Evolutionary conservation across 2,329 filamentous ascomycete species (phyloP).

Genomic region (Cercospora sojina): DNA sequence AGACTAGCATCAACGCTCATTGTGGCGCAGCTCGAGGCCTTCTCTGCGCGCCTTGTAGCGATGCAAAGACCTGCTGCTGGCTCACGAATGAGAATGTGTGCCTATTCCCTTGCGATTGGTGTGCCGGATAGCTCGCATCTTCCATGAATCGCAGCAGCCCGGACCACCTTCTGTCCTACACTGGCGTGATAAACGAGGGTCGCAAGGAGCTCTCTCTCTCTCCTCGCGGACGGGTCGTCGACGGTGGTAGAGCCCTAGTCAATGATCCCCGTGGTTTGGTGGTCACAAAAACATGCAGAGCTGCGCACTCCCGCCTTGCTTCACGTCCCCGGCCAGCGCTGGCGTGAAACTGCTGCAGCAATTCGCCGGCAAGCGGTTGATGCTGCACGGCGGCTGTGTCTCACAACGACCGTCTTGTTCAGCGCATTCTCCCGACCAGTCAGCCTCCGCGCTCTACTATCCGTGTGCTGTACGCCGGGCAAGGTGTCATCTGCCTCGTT

Average conservation of each 20-base stretch:
- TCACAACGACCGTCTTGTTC: neutral
- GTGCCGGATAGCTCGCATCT: conserved; percentile 32
- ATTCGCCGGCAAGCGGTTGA: neutral
- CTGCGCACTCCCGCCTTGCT: conserved; percentile 1
- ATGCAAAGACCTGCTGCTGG: conserved; percentile 22
- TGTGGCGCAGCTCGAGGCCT: conserved; percentile 17
- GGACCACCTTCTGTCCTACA: conserved; percentile 11
- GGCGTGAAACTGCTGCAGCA: neutral
- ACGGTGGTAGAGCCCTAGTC: neutral
- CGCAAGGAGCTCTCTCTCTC: neutral
- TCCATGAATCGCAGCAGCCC: conserved; percentile 19
- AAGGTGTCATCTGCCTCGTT: neutral
- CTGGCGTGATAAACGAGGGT: conserved; percentile 19
- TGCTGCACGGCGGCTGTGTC: neutral
- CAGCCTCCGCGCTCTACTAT: neutral
- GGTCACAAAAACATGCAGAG: neutral
- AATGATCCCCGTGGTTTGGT: neutral
- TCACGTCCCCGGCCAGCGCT: neutral
- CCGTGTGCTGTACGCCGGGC: neutral
- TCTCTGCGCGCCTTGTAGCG: conserved; percentile 17
- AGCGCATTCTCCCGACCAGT: neutral
- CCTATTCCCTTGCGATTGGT: conserved; percentile 40
- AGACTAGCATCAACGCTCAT: conserved; percentile 35
- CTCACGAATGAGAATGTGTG: conserved; percentile 36
- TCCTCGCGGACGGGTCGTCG: neutral